Evolutionary conservation across 768 basidiomycete genomes (phyloP).

Genomic region (Tylopilus sp.): DNA sequence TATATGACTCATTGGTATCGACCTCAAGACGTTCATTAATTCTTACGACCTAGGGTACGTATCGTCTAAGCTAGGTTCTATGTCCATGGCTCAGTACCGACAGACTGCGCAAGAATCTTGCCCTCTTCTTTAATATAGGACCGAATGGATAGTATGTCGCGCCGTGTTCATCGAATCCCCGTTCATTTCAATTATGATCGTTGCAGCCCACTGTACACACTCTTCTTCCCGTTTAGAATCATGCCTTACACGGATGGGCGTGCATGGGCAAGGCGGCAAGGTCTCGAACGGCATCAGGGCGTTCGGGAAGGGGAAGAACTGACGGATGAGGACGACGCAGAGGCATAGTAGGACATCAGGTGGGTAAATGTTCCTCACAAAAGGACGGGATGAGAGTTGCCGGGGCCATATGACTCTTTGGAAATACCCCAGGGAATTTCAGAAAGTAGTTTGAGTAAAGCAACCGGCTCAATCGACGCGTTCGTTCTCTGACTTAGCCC

Average conservation of each 20-base stretch:
- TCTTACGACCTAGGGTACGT: slow-evolving; percentile 85
- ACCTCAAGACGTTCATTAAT: slow-evolving; percentile 70
- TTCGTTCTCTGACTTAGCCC: slow-evolving; percentile 22
- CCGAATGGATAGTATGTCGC: slow-evolving; percentile 74
- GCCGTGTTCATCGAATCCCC: neutral
- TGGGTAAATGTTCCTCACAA: neutral
- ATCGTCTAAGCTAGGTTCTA: neutral
- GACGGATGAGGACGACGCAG: slow-evolving; percentile 73
- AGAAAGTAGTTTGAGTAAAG: slow-evolving; percentile 24
- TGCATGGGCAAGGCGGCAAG: slow-evolving; percentile 69
- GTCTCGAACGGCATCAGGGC: slow-evolving; percentile 59
- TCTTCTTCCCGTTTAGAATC: slow-evolving; percentile 79
- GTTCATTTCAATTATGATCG: neutral
- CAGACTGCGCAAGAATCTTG: slow-evolving; percentile 60
- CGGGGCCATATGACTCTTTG: slow-evolving; percentile 88
- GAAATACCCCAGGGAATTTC: slow-evolving; percentile 23
- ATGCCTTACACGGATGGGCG: slow-evolving; percentile 84
- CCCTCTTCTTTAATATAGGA: slow-evolving; percentile 86
- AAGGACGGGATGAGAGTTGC: slow-evolving; percentile 54
- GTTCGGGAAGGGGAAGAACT: slow-evolving; percentile 78
- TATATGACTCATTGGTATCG: neutral
- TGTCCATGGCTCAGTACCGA: neutral
- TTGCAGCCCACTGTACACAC: slow-evolving; percentile 65
- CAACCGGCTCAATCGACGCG: slow-evolving; percentile 17
- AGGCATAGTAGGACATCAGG: slow-evolving; percentile 8